Evolutionary conservation across 2,329 filamentous ascomycete genomes (phyloP), one percentile per base, ranked within the genome.

Genomic region (Cladosporium sp.): DNA sequence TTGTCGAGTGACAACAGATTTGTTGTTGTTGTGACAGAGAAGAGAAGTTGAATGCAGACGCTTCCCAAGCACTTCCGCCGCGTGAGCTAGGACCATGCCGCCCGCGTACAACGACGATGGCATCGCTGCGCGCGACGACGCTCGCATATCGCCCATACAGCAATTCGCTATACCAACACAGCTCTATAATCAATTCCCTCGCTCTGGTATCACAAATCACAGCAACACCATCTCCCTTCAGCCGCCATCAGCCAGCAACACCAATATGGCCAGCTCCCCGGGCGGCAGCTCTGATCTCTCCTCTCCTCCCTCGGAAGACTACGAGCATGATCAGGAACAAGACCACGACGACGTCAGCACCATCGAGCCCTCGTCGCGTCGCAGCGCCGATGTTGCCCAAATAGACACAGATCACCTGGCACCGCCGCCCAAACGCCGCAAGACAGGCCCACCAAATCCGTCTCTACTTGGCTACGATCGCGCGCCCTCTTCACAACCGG

Each of bases 221-320:
- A 37, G 15, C 4, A 7, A 25, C 9, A n/a, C 9, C 49, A 39
- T 14, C 22, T 17, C 9, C 22, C 43, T 17, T 14, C 43, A 47
- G 17, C 15, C 15, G 7, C 15, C 43, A 11, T 28, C 43, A 42
- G 58, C 30, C 43, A 49, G 3, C 34, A 17, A 49, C 15, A 30
- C 37, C 61, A 64, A 14, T 51, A 71, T 71, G 69, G 67, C 76
- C 54, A 78, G 85, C 70, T 85, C 83, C 11, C 82, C 84, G 12
- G 82, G 77, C 55, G 54, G 87, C 85, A 36, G 58, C 51, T 83
- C 84, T 40, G 70, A 72, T 39, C 82, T 89, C 66, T 88, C 85
- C 52, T 84, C 84, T 61, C 81, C 86, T 63, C 82, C 81, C 63
- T 85, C 83, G 49, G 85, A 86, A 65, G 84, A 85, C 65, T 83